Evolutionary conservation across 306 rosid genomes (phyloP).

Genomic region (Cucurbita maxima): DNA sequence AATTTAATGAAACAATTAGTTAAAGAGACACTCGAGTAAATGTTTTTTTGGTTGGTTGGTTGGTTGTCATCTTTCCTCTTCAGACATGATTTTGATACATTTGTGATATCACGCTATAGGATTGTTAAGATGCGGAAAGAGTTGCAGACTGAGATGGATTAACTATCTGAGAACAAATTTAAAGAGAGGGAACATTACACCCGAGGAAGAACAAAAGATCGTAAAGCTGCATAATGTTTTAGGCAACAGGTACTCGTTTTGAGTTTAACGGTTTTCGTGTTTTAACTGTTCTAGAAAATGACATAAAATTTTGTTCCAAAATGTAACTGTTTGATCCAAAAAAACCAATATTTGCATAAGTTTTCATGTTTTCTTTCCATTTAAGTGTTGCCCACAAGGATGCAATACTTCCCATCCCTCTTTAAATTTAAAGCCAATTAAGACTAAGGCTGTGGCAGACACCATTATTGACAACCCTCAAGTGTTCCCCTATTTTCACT

Average conservation of each 20-base stretch:
- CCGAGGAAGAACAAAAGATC: conserved; percentile 43
- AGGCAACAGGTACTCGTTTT: conserved; percentile 17
- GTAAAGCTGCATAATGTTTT: conserved; percentile 43
- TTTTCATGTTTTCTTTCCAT: not conserved
- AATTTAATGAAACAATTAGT: too few relatives aligned
- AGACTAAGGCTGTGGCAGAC: not conserved
- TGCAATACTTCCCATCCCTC: not conserved
- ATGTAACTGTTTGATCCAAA: not conserved
- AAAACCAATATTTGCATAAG: not conserved
- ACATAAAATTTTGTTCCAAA: not conserved
- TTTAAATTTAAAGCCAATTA: not conserved
- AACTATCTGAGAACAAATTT: not conserved
- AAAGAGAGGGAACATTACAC: conserved; percentile 13
- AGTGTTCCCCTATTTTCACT: not conserved
- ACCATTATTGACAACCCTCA: not conserved
- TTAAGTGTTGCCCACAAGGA: not conserved
- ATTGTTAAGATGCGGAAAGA: not conserved
- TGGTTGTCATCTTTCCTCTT: too few relatives aligned
- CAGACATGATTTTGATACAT: not conserved
- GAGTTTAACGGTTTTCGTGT: not conserved
- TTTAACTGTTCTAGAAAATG: too few relatives aligned
- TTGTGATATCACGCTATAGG: not conserved
- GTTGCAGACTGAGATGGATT: conserved; percentile 4
- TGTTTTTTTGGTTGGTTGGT: too few relatives aligned
- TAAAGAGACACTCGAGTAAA: too few relatives aligned